Evolutionary conservation across 164 flowering plant genomes (phyloP).

Genomic region (Kalanchoe fedtschenkoi): DNA sequence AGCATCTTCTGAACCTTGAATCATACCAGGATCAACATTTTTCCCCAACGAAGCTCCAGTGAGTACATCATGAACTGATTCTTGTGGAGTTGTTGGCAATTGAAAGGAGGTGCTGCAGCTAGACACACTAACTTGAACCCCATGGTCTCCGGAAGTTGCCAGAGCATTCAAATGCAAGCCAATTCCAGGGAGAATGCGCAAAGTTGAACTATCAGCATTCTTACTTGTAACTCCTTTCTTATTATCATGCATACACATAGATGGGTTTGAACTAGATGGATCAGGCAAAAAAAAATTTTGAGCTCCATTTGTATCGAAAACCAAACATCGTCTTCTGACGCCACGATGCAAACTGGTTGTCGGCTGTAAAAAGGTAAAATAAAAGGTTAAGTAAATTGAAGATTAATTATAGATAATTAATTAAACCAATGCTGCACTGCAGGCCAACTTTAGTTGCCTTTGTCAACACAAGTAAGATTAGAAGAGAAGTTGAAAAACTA

Average conservation of each 20-base stretch:
- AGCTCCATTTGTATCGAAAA: conserved; percentile 56
- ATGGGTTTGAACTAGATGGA: conserved; percentile 27
- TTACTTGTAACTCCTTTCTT: conserved; percentile 31
- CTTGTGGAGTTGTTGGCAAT: background rate
- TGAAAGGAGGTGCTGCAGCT: conserved; percentile 3
- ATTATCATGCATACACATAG: conserved; percentile 21
- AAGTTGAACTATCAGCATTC: conserved; percentile 32
- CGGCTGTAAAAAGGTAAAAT: conserved; percentile 20
- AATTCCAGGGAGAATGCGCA: conserved; percentile 31
- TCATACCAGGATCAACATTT: conserved; percentile 6
- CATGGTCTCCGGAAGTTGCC: conserved; percentile 10
- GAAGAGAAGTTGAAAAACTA: background rate
- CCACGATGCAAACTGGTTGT: conserved; percentile 54
- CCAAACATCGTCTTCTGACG: conserved; percentile 78
- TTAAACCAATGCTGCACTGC: background rate
- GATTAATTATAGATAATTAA: too few relatives aligned
- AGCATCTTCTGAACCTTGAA: conserved; percentile 12
- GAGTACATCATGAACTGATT: conserved; percentile 1
- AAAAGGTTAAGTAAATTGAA: background rate
- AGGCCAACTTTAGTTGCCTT: too few relatives aligned
- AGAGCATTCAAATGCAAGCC: conserved; percentile 34
- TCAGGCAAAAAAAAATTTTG: conserved; percentile 33
- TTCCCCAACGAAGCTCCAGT: conserved; percentile 3
- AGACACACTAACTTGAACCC: conserved; percentile 6
- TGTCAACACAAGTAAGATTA: background rate